phyloP scores from a whole-genome alignment of 2,329 filamentous ascomycete genomes.

The Massarina eburnea region DNA sequence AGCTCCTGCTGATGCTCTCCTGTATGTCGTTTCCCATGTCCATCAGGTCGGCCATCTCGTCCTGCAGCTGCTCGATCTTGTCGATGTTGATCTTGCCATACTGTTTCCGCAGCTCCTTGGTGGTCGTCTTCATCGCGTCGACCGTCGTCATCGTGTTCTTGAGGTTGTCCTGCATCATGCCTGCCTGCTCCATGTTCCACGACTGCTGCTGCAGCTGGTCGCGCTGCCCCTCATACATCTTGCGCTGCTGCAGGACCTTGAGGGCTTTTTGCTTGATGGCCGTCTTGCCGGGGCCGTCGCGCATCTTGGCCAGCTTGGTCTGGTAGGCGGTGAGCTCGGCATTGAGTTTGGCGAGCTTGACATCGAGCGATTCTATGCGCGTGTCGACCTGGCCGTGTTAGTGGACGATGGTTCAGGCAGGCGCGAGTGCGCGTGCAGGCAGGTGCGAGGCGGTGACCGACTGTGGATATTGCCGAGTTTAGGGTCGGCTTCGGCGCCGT shows the following conservation, averaged over 20 bases:
- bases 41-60: conserved; percentile 98
- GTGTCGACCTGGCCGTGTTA: conserved; percentile 66
- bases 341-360: conserved; percentile 90
- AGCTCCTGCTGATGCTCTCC: conserved; percentile 85
- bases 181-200: conserved; percentile 99
- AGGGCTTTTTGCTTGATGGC: conserved; percentile 93
- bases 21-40: conserved; percentile 98
- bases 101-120: conserved; percentile 87
- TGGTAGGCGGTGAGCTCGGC: conserved; percentile 88
- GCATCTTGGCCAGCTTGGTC: conserved; percentile 84
- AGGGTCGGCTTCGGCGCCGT: conserved; percentile 88
- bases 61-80: conserved; percentile 95
- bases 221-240: conserved; percentile 90
- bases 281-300: conserved; percentile 89
- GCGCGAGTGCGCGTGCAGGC: neutral
- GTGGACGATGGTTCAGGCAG: neutral
- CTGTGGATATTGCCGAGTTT: conserved; percentile 77
- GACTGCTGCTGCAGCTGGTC: conserved; percentile 92
- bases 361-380: conserved; percentile 83
- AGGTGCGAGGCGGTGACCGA: conserved; percentile 44
- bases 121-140: conserved; percentile 95
- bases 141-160: conserved; percentile 99
- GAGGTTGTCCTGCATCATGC: conserved; percentile 98
- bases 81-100: conserved; percentile 98
- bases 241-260: conserved; percentile 89